Percentiles rank a stretch among this genome's conserved stretches.
Evolutionary conservation across 345 rosid species (phyloP).

Genomic region (Camelina laxa): DNA sequence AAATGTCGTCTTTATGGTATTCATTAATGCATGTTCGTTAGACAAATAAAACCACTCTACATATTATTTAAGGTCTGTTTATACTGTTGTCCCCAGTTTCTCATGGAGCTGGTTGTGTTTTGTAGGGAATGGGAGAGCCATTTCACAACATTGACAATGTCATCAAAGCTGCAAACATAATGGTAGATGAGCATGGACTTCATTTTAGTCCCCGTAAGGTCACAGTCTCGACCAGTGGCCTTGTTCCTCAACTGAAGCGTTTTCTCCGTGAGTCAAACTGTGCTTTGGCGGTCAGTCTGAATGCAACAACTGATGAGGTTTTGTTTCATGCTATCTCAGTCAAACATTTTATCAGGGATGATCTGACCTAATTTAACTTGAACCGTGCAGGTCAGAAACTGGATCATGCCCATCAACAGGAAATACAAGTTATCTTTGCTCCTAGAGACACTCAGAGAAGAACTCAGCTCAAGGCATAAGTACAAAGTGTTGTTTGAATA

Average conservation of each 20-base stretch:
- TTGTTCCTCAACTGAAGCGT: slow-evolving; percentile 86
- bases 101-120: slow-evolving; percentile 21
- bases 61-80: not conserved
- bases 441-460: slow-evolving; percentile 79
- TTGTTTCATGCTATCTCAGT: slow-evolving; percentile 8
- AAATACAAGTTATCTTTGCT: slow-evolving; percentile 78
- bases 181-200: slow-evolving; percentile 91
- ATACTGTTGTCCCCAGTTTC: slow-evolving; percentile 11
- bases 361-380: not conserved
- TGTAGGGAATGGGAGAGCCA: slow-evolving; percentile 99
- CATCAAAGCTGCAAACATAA: slow-evolving; percentile 77
- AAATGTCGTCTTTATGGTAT: slow-evolving; percentile 95
- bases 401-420: slow-evolving; percentile 95
- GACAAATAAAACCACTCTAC: not conserved
- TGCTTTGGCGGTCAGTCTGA: slow-evolving; percentile 91
- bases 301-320: slow-evolving; percentile 97
- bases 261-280: slow-evolving; percentile 82
- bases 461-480: slow-evolving; percentile 60
- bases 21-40: slow-evolving; percentile 34
- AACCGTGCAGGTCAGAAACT: slow-evolving; percentile 77
- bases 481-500: slow-evolving; percentile 91
- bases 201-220: slow-evolving; percentile 96
- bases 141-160: slow-evolving; percentile 84
- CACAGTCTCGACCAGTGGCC: slow-evolving; percentile 93
- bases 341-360: not conserved